phyloP scores from a whole-genome alignment of 1,139 yeast species.

The Pichia terricola region DNA sequence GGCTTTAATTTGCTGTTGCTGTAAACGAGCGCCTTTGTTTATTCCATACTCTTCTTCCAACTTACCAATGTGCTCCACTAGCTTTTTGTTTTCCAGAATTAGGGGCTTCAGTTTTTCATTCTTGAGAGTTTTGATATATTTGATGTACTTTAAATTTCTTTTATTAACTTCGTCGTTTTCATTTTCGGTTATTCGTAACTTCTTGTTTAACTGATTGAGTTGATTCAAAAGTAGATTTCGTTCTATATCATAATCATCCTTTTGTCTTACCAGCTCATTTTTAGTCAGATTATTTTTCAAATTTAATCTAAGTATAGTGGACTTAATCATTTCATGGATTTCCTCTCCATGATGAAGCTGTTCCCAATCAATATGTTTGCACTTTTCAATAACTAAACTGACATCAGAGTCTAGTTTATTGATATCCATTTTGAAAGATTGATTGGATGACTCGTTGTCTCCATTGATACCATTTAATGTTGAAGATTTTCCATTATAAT shows the following conservation, averaged over 20 bases:
- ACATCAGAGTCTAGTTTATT: not conserved
- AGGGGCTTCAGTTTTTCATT: conserved; percentile 20
- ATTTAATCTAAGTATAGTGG: conserved; percentile 22
- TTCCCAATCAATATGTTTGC: not conserved
- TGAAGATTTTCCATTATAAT: not conserved
- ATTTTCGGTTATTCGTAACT: conserved; percentile 17
- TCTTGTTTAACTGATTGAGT: conserved; percentile 20
- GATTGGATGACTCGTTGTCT: not conserved
- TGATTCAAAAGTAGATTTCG: conserved; percentile 19
- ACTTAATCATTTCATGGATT: conserved; percentile 9
- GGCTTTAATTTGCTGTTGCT: too few relatives aligned
- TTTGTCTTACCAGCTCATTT: conserved; percentile 18
- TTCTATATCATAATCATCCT: conserved; percentile 23
- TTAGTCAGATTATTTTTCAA: conserved; percentile 22
- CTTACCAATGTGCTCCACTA: conserved; percentile 12
- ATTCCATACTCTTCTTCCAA: conserved; percentile 1
- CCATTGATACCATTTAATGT: not conserved
- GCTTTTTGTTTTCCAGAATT: conserved; percentile 19
- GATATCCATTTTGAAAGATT: not conserved
- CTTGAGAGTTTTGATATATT: conserved; percentile 22
- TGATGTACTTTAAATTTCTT: conserved; percentile 24
- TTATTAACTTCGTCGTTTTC: conserved; percentile 22
- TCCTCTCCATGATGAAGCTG: not conserved
- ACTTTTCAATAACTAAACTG: not conserved
- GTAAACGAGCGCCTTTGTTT: too few relatives aligned